These are phyloP conservation scores for Tuber calosporum DNA, from an alignment of 495 filamentous ascomycete genomes.

Conservation along the genomic window DNA sequence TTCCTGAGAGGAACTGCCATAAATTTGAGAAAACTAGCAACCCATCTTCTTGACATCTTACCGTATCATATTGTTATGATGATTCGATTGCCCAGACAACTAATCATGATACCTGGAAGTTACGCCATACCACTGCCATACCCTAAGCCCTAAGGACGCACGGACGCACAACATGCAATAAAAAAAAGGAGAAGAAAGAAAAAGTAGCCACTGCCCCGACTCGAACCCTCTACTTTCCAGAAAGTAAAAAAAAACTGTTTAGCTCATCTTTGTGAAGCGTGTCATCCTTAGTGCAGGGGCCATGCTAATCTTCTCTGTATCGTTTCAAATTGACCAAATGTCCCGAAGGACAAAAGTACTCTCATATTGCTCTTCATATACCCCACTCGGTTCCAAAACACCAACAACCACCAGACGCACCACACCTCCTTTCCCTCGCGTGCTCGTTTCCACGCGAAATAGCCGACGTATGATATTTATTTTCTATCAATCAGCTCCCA, in stretches of 20 bases:
- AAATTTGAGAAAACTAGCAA: neutral
- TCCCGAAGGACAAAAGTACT: conserved; percentile 51
- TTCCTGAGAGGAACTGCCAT: neutral
- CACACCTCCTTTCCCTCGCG: neutral
- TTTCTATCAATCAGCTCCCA: neutral
- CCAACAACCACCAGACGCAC: neutral
- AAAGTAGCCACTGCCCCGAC: neutral
- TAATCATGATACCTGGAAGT: neutral
- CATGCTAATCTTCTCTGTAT: conserved; percentile 99
- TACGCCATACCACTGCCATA: neutral
- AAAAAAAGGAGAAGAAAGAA: conserved; percentile 13
- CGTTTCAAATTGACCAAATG: conserved; percentile 77
- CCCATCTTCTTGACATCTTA: neutral
- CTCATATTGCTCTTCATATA: neutral
- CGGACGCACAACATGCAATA: neutral
- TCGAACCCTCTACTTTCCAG: conserved; percentile 29
- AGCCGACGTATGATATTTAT: neutral
- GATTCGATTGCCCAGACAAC: neutral
- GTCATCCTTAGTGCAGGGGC: conserved; percentile 99
- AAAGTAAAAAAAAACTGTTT: conserved; percentile 50
- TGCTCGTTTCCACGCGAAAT: neutral
- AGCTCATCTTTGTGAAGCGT: conserved; percentile 98
- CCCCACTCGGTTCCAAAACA: neutral
- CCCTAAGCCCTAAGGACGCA: neutral
- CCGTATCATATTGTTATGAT: neutral